Evolutionary conservation across 352 stramenopile species (phyloP).

Genomic region (Globisporangium acanthophoron): DNA sequence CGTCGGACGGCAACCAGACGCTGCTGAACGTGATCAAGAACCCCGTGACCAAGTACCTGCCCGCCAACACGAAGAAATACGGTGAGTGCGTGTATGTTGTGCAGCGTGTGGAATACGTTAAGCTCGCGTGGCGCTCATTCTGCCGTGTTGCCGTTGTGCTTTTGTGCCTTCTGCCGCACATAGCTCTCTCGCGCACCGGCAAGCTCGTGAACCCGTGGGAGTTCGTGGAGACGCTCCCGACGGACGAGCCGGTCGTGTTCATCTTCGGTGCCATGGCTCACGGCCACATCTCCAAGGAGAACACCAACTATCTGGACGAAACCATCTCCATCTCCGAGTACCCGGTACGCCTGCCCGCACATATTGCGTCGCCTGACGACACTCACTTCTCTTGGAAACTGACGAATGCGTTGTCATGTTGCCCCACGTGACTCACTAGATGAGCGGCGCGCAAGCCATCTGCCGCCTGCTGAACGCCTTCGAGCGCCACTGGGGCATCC

Average conservation of each 20-base stretch:
- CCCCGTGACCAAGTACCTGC: constrained; percentile 96
- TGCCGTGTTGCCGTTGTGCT: not conserved
- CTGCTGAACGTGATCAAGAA: constrained; percentile 99
- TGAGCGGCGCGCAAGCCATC: constrained; percentile 96
- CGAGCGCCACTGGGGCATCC: constrained; percentile 98
- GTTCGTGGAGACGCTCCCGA: constrained; percentile 90
- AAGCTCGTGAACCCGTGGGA: constrained; percentile 93
- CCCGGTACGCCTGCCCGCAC: constrained; percentile 45
- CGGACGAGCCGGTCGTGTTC: constrained; percentile 94
- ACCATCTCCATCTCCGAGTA: constrained; percentile 98
- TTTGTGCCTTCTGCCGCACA: not conserved
- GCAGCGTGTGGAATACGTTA: not conserved
- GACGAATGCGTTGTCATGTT: not conserved
- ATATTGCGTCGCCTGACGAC: not conserved
- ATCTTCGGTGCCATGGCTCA: constrained; percentile 97
- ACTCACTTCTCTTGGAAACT: not conserved
- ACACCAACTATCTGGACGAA: constrained; percentile 97
- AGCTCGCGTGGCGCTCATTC: too few species aligned
- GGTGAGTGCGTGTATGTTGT: constrained; percentile 23
- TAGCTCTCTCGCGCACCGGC: constrained; percentile 90
- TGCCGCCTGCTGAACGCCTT: constrained; percentile 96
- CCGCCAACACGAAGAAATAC: constrained; percentile 94
- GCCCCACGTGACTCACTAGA: constrained; percentile 18
- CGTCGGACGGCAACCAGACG: constrained; percentile 93
- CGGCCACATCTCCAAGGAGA: constrained; percentile 95